A percentile compares a stretch with the other conserved stretches of the same genome.
phyloP scores from a whole-genome alignment of 208 protist genomes.

The Trypanosoma melophagium region DNA sequence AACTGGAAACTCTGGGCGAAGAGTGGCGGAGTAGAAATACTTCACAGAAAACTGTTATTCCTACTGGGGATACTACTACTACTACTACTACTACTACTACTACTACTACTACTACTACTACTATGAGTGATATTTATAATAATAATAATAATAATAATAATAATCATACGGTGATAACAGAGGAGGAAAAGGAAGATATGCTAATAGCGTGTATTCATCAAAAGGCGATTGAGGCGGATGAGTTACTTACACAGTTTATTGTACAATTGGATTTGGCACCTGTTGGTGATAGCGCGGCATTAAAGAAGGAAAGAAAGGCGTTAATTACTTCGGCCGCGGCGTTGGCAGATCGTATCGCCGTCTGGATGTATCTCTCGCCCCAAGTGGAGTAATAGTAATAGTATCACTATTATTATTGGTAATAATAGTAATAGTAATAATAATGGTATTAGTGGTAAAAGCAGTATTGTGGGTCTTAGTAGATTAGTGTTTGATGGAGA shows the following conservation, averaged over 20 bases:
- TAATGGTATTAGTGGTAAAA: background rate
- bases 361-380: slow-evolving; percentile 29
- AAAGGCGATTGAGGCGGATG: slow-evolving; percentile 54
- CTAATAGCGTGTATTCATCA: slow-evolving; percentile 22
- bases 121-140: no score
- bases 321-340: slow-evolving; percentile 38
- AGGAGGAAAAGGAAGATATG: slow-evolving; percentile 1
- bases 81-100: no score
- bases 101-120: no score
- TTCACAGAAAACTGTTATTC: no score
- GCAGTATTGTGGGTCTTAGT: background rate
- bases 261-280: slow-evolving; percentile 56
- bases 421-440: slow-evolving; percentile 1
- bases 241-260: slow-evolving; percentile 76
- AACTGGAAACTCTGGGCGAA: slow-evolving; percentile 43
- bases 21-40: background rate
- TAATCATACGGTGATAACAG: background rate
- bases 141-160: background rate
- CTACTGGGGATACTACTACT: no score
- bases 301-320: slow-evolving; percentile 46
- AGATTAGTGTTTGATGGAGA: background rate
- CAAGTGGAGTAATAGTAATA: background rate
- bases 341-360: slow-evolving; percentile 43
- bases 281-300: slow-evolving; percentile 34
- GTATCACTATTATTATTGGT: no score